phyloP scores from a whole-genome alignment of 208 protist genomes.

The Blastocrithidia nonstop region DNA sequence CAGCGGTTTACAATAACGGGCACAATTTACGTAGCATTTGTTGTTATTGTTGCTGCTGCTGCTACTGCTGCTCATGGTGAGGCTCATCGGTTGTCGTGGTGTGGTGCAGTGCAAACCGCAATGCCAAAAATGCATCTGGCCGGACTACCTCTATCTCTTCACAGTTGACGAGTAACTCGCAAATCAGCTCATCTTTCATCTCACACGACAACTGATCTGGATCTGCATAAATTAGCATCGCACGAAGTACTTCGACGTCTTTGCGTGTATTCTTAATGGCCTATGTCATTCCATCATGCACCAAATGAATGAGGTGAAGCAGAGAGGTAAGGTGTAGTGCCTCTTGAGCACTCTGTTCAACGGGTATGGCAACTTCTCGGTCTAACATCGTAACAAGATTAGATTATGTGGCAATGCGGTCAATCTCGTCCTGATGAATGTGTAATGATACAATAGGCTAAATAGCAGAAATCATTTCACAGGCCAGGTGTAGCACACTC shows the following conservation, averaged over 20 bases:
- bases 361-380: conserved; percentile 44
- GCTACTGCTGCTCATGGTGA: conserved; percentile 1
- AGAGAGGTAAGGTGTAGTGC: conserved; percentile 42
- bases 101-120: conserved; percentile 19
- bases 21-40: conserved; percentile 7
- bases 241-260: conserved; percentile 37
- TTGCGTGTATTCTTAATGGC: conserved; percentile 38
- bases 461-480: conserved; percentile 24
- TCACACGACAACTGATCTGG: conserved; percentile 13
- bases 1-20: conserved; percentile 26
- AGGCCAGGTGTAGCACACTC: conserved; percentile 34
- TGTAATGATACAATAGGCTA: conserved; percentile 3
- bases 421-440: background rate
- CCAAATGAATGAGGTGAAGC: conserved; percentile 18
- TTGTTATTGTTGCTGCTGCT: background rate
- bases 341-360: conserved; percentile 27
- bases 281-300: conserved; percentile 27
- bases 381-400: conserved; percentile 28
- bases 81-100: conserved; percentile 5
- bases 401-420: background rate
- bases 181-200: conserved; percentile 19
- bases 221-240: conserved; percentile 46
- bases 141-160: conserved; percentile 55
- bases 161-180: conserved; percentile 47
- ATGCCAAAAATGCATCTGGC: conserved; percentile 69